phyloP scores from a whole-genome alignment of 2,329 filamentous ascomycete genomes.

The Penicillium sp. region DNA sequence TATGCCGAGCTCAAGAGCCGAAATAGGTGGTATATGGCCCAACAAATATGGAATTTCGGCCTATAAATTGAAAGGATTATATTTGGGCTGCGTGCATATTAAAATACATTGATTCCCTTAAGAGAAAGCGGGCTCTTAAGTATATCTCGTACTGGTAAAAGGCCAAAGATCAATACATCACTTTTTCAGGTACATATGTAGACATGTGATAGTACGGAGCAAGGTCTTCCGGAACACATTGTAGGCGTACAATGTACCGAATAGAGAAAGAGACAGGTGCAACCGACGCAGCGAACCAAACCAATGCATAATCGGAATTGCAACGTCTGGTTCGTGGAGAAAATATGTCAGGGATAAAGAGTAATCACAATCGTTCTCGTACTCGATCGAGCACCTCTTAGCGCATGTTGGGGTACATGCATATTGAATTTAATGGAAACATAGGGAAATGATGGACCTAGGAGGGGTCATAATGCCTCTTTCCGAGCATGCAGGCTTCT shows the following conservation, averaged over 20 bases:
- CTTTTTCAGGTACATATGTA: not conserved
- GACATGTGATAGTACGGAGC: constrained; percentile 6
- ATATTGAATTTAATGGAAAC: not conserved
- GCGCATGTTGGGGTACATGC: constrained; percentile 1
- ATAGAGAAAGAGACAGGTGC: not conserved
- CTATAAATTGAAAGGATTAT: not conserved
- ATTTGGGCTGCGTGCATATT: not conserved
- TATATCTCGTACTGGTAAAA: not conserved
- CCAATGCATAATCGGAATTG: not conserved
- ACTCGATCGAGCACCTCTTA: not conserved
- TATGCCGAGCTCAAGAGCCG: not conserved
- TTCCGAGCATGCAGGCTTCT: not conserved
- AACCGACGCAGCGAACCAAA: not conserved
- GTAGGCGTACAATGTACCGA: not conserved
- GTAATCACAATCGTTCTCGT: not conserved
- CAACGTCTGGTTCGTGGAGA: not conserved
- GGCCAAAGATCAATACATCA: not conserved
- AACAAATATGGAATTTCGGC: not conserved
- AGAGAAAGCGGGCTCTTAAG: not conserved
- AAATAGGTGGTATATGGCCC: not conserved
- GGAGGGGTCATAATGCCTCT: not conserved
- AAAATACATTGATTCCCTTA: not conserved
- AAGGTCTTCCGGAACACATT: not conserved
- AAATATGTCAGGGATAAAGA: not conserved
- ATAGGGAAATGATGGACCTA: not conserved